A percentile compares a stretch with the other conserved stretches of the same genome.
Conservation (phyloP, 2,329 filamentous ascomycete genomes). For the Nigrograna mackinnonii region DNA sequence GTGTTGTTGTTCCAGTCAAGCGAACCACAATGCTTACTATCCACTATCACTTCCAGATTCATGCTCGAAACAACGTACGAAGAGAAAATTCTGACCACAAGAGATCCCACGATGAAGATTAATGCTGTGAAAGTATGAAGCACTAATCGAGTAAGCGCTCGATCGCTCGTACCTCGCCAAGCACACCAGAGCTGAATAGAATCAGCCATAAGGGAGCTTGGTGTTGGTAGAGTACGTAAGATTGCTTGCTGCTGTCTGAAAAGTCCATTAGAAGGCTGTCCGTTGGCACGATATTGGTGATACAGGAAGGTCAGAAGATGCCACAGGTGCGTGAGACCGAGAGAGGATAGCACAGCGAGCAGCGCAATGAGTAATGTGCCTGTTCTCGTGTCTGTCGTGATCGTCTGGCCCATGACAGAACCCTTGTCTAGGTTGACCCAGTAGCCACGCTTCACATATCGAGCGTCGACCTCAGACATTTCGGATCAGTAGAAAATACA, state of each 20-base stretch:
- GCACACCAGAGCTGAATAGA: slow-evolving; percentile 12
- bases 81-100: not conserved
- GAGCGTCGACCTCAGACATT: too few species aligned
- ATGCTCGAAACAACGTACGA: not conserved
- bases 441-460: too few species aligned
- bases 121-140: not conserved
- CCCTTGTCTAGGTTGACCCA: too few species aligned
- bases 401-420: too few species aligned
- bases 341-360: too few species aligned
- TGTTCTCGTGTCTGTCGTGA: too few species aligned
- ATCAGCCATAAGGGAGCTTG: slow-evolving; percentile 13
- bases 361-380: too few species aligned
- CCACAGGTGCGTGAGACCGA: slow-evolving; percentile 1
- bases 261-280: slow-evolving; percentile 9
- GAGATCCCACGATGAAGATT: not conserved
- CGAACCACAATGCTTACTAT: not conserved
- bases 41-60: not conserved
- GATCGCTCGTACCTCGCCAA: slow-evolving; percentile 9
- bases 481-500: too few species aligned
- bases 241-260: slow-evolving; percentile 17
- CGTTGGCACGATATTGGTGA: slow-evolving; percentile 6
- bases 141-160: slow-evolving; percentile 10
- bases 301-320: slow-evolving; percentile 1
- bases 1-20: too few species aligned
- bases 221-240: slow-evolving; percentile 12